Percentiles rank a stretch among this genome's conserved stretches.
These are phyloP conservation scores for Dissophora globulifera DNA, from an alignment of 192 early-diverging fungal species.

Conservation along the genomic window DNA sequence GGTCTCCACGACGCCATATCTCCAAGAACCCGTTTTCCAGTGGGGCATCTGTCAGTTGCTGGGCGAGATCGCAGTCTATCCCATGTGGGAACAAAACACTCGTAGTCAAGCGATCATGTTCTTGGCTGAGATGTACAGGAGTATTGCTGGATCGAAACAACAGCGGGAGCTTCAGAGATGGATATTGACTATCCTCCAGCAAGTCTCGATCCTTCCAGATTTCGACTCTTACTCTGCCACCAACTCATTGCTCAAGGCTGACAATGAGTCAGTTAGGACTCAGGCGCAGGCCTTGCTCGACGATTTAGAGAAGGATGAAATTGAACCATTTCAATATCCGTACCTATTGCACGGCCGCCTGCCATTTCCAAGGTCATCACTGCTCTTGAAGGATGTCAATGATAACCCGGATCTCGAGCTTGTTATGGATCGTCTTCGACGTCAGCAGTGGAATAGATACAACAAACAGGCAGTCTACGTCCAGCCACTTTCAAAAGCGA, in stretches of 20 bases:
- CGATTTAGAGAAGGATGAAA: background rate
- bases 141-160: background rate
- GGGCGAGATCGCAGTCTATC: constrained; percentile 3
- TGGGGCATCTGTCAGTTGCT: constrained; percentile 11
- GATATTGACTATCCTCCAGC: background rate
- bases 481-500: constrained; percentile 4
- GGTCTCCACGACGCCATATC: background rate
- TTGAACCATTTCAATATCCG: background rate
- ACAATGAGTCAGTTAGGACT: background rate
- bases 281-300: background rate
- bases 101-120: background rate
- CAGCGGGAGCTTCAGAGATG: background rate
- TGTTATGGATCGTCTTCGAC: background rate
- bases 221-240: too few species aligned
- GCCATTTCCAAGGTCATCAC: background rate
- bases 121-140: constrained; percentile 2
- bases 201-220: background rate
- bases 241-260: too few species aligned
- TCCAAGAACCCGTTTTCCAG: background rate
- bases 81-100: background rate
- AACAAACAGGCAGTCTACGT: background rate
- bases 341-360: background rate
- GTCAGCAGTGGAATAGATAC: background rate
- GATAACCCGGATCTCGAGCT: background rate
- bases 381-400: background rate